These are phyloP conservation scores for Fremontodendron californicum DNA, from an alignment of 345 rosid genomes.

Conservation along the genomic window DNA sequence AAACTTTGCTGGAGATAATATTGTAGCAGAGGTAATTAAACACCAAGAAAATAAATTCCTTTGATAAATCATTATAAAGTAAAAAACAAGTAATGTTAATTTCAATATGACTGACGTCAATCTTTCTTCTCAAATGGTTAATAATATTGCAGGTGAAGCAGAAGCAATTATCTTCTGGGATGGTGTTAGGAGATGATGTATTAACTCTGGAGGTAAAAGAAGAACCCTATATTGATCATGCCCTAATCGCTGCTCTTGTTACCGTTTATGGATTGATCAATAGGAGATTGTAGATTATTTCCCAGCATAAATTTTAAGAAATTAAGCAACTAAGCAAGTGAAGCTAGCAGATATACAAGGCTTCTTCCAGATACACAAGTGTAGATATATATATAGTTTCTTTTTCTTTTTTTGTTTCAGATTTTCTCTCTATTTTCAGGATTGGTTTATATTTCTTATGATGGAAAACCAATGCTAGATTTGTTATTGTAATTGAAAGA, in stretches of 20 bases:
- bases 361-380: neutral
- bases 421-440: neutral
- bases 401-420: neutral
- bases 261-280: slow-evolving; percentile 39
- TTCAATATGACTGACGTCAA: neutral
- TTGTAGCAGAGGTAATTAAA: slow-evolving; percentile 38
- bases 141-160: slow-evolving; percentile 31
- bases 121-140: neutral
- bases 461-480: neutral
- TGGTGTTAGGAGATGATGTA: slow-evolving; percentile 51
- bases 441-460: neutral
- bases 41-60: neutral
- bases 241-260: slow-evolving; percentile 45
- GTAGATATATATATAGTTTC: neutral
- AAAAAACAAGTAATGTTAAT: neutral
- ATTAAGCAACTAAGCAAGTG: neutral
- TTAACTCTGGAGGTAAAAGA: slow-evolving; percentile 45
- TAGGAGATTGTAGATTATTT: slow-evolving; percentile 1
- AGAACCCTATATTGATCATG: slow-evolving; percentile 50
- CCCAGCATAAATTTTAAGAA: neutral
- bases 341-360: neutral
- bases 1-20: slow-evolving; percentile 28
- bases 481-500: neutral
- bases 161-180: slow-evolving; percentile 42
- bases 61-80: neutral